Percentiles rank a stretch among this genome's conserved stretches.
Conservation (phyloP, 768 basidiomycete species). For the Roridomyces roridus region DNA sequence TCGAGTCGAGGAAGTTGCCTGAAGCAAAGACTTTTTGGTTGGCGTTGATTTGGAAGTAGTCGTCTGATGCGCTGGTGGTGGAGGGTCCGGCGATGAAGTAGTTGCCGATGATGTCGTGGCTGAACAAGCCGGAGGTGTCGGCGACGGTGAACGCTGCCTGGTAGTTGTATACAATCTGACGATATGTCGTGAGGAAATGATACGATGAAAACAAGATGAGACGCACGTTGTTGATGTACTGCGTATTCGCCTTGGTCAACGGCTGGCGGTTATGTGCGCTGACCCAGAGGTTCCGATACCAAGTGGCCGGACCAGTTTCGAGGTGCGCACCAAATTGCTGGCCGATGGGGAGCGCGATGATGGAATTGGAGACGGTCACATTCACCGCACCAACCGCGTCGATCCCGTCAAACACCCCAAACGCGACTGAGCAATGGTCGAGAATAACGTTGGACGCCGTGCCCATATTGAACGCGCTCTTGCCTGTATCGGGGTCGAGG, state of each 20-base stretch:
- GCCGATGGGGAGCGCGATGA: conserved; percentile 27
- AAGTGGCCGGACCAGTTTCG: conserved; percentile 30
- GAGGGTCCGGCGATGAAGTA: conserved; percentile 31
- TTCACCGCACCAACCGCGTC: conserved; percentile 29
- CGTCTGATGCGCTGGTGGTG: conserved; percentile 28
- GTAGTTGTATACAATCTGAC: conserved; percentile 30
- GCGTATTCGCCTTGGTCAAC: conserved; percentile 28
- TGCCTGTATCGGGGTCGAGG: conserved; percentile 26
- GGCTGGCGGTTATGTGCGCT: conserved; percentile 31
- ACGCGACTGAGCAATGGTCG: conserved; percentile 29
- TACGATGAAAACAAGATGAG: neutral
- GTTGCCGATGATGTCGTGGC: conserved; percentile 29
- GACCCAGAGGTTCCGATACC: conserved; percentile 31
- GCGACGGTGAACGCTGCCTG: conserved; percentile 30
- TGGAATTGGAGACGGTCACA: conserved; percentile 28
- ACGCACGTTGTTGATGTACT: conserved; percentile 30
- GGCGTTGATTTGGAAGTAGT: conserved; percentile 31
- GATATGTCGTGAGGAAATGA: neutral
- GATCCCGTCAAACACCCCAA: conserved; percentile 27
- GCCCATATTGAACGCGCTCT: conserved; percentile 31
- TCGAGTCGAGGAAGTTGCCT: conserved; percentile 28
- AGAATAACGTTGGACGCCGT: conserved; percentile 26
- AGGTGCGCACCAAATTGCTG: conserved; percentile 31
- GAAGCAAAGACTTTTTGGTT: conserved; percentile 29
- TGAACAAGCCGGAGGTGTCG: conserved; percentile 26